These are phyloP conservation scores for Hortiboletus campestris DNA, from an alignment of 768 basidiomycete species.

Conservation along the genomic window DNA sequence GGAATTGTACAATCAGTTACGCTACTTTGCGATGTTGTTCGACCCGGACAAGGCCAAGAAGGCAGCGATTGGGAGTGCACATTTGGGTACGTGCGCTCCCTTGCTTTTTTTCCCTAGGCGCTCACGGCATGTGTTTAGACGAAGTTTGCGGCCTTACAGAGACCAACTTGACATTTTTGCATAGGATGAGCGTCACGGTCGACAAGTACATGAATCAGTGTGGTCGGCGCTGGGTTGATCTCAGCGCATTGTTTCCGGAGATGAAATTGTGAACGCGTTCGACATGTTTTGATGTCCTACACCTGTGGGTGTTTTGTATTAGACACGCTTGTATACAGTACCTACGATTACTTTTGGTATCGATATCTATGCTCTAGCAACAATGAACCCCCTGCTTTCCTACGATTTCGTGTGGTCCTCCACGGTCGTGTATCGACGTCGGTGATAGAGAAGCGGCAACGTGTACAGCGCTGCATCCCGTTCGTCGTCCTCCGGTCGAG, in stretches of 20 bases:
- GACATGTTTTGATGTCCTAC: not conserved
- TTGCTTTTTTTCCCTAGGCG: not conserved
- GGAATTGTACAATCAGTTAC: constrained; percentile 84
- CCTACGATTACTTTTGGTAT: constrained; percentile 7
- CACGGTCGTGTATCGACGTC: constrained; percentile 56
- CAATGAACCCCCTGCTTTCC: not conserved
- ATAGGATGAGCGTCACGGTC: constrained; percentile 53
- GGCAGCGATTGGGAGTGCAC: constrained; percentile 45
- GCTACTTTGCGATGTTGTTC: constrained; percentile 81
- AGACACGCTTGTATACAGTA: constrained; percentile 7
- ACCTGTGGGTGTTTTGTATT: not conserved
- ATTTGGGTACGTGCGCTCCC: constrained; percentile 35
- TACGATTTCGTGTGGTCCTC: constrained; percentile 22
- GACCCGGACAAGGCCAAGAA: constrained; percentile 62
- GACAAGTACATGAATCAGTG: constrained; percentile 83
- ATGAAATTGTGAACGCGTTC: constrained; percentile 58
- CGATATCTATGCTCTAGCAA: not conserved
- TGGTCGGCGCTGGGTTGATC: constrained; percentile 87
- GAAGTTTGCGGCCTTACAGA: constrained; percentile 49
- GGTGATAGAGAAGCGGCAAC: constrained; percentile 64
- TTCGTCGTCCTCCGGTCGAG: constrained; percentile 17
- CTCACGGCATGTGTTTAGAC: constrained; percentile 39
- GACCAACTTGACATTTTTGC: constrained; percentile 52
- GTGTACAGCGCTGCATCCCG: constrained; percentile 27
- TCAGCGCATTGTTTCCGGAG: constrained; percentile 76